Evolutionary conservation across 805 yeast species (phyloP).

Genomic region (Pichia nanzhaoensis): DNA sequence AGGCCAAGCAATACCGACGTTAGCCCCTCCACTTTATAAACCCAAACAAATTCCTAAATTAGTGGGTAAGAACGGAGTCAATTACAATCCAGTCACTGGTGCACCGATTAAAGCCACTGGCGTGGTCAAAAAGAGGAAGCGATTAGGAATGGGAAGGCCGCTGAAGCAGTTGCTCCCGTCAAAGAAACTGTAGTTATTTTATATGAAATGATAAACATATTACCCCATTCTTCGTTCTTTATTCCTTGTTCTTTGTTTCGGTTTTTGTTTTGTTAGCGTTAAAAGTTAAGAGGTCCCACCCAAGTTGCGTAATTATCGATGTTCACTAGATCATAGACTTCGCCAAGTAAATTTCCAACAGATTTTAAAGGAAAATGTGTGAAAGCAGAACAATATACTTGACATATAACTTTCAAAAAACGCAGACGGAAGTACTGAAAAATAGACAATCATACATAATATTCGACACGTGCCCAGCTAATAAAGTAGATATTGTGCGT

Average conservation of each 20-base stretch:
- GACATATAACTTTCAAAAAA: too few relatives aligned
- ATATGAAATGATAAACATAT: background rate
- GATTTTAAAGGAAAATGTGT: too few relatives aligned
- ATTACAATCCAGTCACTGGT: constrained; percentile 12
- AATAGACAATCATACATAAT: too few relatives aligned
- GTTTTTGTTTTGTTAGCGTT: background rate
- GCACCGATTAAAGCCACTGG: constrained; percentile 2
- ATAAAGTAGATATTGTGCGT: too few relatives aligned
- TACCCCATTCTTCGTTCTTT: too few relatives aligned
- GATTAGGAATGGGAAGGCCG: constrained; percentile 27
- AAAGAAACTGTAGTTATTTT: background rate
- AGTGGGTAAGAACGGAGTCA: constrained; percentile 1
- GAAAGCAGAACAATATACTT: too few relatives aligned
- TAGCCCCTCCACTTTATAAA: background rate
- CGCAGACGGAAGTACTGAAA: too few relatives aligned
- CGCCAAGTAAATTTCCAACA: too few relatives aligned
- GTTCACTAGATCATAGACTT: too few relatives aligned
- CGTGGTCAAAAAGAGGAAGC: constrained; percentile 13
- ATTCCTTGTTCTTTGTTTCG: background rate
- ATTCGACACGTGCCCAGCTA: too few relatives aligned
- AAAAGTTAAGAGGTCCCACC: too few relatives aligned
- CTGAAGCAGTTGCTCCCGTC: constrained; percentile 15
- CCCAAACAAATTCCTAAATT: background rate
- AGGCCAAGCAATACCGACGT: background rate
- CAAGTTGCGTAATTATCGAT: too few relatives aligned